Percentiles rank a stretch among this genome's conserved stretches.
These are phyloP conservation scores for Pseudozyma tsukubaensis DNA, from an alignment of 1,284 basidiomycete genomes.

Conservation along the genomic window DNA sequence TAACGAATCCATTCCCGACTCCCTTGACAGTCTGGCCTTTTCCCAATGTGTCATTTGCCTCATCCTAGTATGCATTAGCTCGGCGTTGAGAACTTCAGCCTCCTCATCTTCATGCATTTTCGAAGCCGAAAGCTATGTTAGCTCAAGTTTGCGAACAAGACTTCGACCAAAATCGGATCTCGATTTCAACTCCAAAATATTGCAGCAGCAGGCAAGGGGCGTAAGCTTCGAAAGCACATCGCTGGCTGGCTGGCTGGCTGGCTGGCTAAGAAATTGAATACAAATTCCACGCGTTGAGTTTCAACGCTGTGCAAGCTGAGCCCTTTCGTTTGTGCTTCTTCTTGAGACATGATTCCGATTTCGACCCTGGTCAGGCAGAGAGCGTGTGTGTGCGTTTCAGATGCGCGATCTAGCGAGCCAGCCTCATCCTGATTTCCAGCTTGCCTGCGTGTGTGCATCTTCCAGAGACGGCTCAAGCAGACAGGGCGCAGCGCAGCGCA, in stretches of 20 bases:
- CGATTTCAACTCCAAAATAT: no score
- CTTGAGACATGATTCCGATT: background rate
- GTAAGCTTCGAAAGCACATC: background rate
- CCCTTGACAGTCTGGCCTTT: background rate
- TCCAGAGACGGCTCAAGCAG: background rate
- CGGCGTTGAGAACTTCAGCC: no score
- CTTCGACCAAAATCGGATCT: no score
- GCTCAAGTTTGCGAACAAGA: no score
- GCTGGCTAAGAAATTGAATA: background rate
- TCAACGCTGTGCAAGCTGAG: background rate
- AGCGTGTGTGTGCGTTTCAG: background rate
- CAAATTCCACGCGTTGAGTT: background rate
- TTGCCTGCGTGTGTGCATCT: slow-evolving; percentile 4
- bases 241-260: background rate
- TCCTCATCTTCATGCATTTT: no score
- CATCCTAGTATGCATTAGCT: no score
- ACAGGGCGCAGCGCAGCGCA: slow-evolving; percentile 6
- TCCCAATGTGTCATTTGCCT: background rate
- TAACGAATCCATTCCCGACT: slow-evolving; percentile 4
- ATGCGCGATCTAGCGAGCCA: background rate
- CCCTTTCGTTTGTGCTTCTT: background rate
- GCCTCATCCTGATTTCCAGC: background rate
- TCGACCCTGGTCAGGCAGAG: background rate
- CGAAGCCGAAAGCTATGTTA: no score
- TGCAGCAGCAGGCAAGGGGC: no score